Evolutionary conservation across 306 rosid species (phyloP), one percentile per base, ranked within the genome.

Genomic region (Malus asiatica): DNA sequence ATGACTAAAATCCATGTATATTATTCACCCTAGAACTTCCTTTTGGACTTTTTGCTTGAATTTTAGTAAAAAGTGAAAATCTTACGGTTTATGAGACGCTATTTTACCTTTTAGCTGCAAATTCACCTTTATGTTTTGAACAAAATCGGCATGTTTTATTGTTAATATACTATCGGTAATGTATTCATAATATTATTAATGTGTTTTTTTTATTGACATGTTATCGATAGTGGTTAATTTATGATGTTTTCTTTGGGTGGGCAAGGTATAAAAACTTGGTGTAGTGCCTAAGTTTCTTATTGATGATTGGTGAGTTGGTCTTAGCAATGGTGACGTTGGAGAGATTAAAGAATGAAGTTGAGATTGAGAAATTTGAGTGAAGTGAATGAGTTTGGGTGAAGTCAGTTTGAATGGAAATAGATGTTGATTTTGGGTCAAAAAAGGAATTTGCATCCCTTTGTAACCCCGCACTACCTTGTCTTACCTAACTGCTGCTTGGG

Each of bases 21-120:
- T 48, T 66, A 33, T 42, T 79, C 82, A 55, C 63, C 62, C n/a
- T 14, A 19, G 14, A 40, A 11, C 72, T 40, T 30, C 40, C 46
- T 22, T 74, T 74, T 45, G 70, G 61, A 44, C 13, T n/a, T 74
- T 55, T 66, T 64, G 78, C 78, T 58, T 79, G 69, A 72, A 42
- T 29, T 74, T 74, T 74, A 45, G 70, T 62, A 35, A 74, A 62
- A 74, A 62, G 77, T 74, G 69, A 73, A 60, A 60, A 38, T 8
- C 22, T 3, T 32, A 35, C 23, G 3, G 14, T 64, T 8, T 1
- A 22, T 22, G 27, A n/a, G 33, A 13, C 3, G 11, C 2, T 48
- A 5, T 48, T 48, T 48, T 15, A 48, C 10, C 1, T 64, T 64
- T 32, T 8, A 30, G 23, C 45, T 3, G 45, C 68, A 32, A 30